Evolutionary conservation across 148 eudicot species (phyloP), one percentile per base, ranked within the genome.

Genomic region (Amaranthus hypochondriacus): DNA sequence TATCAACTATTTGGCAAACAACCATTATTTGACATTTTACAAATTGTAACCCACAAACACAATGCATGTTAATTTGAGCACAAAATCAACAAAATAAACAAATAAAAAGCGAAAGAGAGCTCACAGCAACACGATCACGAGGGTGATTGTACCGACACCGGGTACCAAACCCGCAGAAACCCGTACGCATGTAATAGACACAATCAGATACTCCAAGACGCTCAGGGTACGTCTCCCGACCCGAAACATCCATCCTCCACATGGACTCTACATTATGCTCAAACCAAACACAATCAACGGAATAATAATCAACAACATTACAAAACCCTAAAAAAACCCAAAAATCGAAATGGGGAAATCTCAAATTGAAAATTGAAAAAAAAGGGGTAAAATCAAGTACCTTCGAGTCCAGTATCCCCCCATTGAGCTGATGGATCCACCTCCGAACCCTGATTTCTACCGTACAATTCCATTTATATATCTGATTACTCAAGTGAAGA

Each of bases 131-230:
- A 49, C 85, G 98, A 78, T 90, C 92, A 49, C 78, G 96, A 60
- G 96, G 98, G 62, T 93, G 96, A 69, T 93, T 90, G 81, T 74
- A 93, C 7, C 94, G 89, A 61, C 98, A 93, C 55, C 91, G 88
- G 66, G 59, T 62, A 53, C 94, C 94, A 9, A 85, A 93, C 13
- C 87, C 90, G 70, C 98, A 93, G 0, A 78, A 72, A 9, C 98
- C 98, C 46, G 92, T 93, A 48, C 90, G 81, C 89, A 93, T 81
- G 63, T 89, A 93, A 79, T 82, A 93, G 10, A 84, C 77, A 71
- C 96, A 93, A 70, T 93, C 88, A 1, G 89, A 84, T 39, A 77
- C 77, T 10, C 96, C 94, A 12, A 85, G 90, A 61, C 92, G 72
- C 82, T 93, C 93, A 70, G 96, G 98, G 81, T 86, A 93, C 66